Percentiles rank a stretch among this genome's conserved stretches.
phyloP scores from a whole-genome alignment of 805 yeast species.

The Metschnikowia kofuensis region DNA sequence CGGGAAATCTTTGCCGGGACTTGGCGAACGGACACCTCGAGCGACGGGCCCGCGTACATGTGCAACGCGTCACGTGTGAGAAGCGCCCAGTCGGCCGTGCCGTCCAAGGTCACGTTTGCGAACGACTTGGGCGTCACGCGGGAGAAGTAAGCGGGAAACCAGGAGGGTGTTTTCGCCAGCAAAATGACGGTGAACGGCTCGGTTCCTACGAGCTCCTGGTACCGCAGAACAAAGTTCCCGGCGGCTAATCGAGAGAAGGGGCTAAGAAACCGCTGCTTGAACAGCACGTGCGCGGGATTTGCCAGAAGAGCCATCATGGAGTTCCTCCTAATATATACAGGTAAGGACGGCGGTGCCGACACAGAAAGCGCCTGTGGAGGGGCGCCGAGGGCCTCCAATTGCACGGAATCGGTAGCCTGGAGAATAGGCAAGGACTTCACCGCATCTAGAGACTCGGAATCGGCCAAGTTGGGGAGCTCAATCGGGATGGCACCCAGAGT shows the following conservation, averaged over 20 bases:
- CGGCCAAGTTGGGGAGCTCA: conserved; percentile 6
- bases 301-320: conserved; percentile 50
- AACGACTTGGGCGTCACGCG: conserved; percentile 36
- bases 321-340: conserved; percentile 47
- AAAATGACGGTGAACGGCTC: conserved; percentile 44
- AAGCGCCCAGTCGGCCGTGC: conserved; percentile 61
- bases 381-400: conserved; percentile 44
- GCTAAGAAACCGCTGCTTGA: conserved; percentile 24
- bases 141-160: conserved; percentile 13
- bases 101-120: conserved; percentile 49
- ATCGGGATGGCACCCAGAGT: conserved; percentile 7
- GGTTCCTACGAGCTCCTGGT: conserved; percentile 48
- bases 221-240: conserved; percentile 45
- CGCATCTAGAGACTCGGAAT: conserved; percentile 9
- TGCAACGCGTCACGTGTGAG: conserved; percentile 47
- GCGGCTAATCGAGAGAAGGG: conserved; percentile 43
- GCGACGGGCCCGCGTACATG: conserved; percentile 52
- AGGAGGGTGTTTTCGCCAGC: conserved; percentile 31
- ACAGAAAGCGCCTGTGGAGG: conserved; percentile 49
- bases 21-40: conserved; percentile 35
- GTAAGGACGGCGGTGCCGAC: conserved; percentile 58
- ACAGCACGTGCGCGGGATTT: conserved; percentile 14
- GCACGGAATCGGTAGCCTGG: conserved; percentile 19
- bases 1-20: conserved; percentile 41
- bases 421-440: conserved; percentile 16